Base-by-base conservation (phyloP, 805 yeast genomes). In the Suhomyces sp. region DNA sequence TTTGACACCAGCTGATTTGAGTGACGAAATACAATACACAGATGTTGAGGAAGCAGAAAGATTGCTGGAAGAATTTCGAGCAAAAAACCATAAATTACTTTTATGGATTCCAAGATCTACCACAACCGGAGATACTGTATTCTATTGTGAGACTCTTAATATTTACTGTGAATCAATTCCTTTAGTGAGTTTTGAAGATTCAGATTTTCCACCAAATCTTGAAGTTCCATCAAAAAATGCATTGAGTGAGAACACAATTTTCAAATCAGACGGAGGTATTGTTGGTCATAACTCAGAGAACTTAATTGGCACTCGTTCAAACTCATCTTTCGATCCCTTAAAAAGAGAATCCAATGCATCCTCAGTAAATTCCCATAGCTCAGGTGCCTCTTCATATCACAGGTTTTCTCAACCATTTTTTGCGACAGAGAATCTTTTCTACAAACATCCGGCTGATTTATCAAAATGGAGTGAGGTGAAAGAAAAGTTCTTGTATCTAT, bases 91-190 rank as follows among this genome's bases (percentile, higher is more conserved):
- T 19, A 48, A 39, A 19, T 47, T 46, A n/a, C 55, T 61, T 9
- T 39, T 57, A 4, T 83, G 91, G 90, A 55, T 79, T 0, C 83
- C 88, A 0, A 70, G 74, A 31, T 59, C 74, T n/a, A 73, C 82
- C 1, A 64, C 68, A 9, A 72, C 68, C 33, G 82, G 79, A 14
- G 72, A 72, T 33, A 54, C 79, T 11, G 59, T 81, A 6, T 84
- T 70, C 56, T 79, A 76, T 56, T 78, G 81, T 48, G 73, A 77
- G 20, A 76, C 76, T 21, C 58, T 84, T 34, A 74, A 80, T 45
- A 63, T 81, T 1, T 77, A 74, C 45, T 76, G 87, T 44, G 68
- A 70, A 25, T 71, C 75, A 10, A 49, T 81, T 24, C 91, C 93
- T 0, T 57, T 77, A 34, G 54, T 74, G 10, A 40, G 50, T 2